Evolutionary conservation across 352 stramenopile genomes (phyloP).

Genomic region (Globisporangium takayamanum): DNA sequence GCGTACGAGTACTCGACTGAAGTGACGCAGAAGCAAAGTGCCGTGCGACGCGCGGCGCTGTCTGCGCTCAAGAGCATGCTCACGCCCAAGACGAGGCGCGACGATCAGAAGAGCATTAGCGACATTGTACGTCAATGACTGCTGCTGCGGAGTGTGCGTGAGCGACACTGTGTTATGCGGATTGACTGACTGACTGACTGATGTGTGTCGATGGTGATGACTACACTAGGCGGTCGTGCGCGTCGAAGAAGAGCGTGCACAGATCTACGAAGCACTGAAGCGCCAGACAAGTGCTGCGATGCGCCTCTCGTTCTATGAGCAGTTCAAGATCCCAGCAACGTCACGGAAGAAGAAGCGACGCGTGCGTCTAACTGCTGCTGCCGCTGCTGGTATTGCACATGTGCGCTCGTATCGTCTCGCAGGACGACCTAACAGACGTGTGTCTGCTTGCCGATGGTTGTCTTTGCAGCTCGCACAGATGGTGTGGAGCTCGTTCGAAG

Average conservation of each 20-base stretch:
- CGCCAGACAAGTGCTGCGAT: conserved; percentile 29
- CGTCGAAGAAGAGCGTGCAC: conserved; percentile 43
- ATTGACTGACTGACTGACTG: background rate
- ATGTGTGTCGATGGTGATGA: background rate
- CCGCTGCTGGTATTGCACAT: conserved; percentile 18
- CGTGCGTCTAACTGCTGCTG: conserved; percentile 27
- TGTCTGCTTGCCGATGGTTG: background rate
- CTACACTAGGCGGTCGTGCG: conserved; percentile 31
- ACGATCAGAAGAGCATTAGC: conserved; percentile 18
- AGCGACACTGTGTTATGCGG: background rate
- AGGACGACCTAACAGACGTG: background rate
- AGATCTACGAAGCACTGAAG: conserved; percentile 59
- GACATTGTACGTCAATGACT: conserved; percentile 22
- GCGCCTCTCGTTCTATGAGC: conserved; percentile 50
- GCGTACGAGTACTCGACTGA: conserved; percentile 34
- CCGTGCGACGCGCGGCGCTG: conserved; percentile 13
- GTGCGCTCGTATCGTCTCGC: background rate
- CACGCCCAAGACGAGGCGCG: conserved; percentile 15
- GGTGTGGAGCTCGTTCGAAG: conserved; percentile 57
- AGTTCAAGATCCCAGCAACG: conserved; percentile 42
- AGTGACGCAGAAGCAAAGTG: conserved; percentile 13
- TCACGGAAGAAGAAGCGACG: conserved; percentile 72
- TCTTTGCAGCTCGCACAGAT: conserved; percentile 36
- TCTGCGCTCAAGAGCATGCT: conserved; percentile 23
- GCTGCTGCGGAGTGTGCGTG: background rate